phyloP scores from a whole-genome alignment of 2,329 filamentous ascomycete genomes.

The Colletotrichum incanum region DNA sequence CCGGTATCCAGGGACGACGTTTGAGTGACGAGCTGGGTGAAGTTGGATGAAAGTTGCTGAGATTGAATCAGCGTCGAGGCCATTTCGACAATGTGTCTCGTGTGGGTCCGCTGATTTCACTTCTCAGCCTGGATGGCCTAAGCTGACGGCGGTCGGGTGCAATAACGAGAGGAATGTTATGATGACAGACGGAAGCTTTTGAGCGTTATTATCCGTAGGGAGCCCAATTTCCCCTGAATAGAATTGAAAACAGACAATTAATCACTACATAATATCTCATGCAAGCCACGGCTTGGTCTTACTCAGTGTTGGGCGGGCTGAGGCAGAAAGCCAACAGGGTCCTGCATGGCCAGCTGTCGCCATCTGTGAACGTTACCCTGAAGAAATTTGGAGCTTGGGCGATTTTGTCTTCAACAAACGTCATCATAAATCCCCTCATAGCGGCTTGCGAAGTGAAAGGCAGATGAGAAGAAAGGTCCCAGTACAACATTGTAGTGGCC shows the following conservation, averaged over 20 bases:
- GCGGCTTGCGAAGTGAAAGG: neutral
- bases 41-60: conserved; percentile 24
- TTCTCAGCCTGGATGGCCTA: neutral
- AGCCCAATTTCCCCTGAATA: too few species aligned
- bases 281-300: conserved; percentile 25
- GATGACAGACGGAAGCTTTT: neutral
- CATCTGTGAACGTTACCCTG: neutral
- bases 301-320: neutral
- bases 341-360: neutral
- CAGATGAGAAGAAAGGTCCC: neutral
- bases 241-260: conserved; percentile 11
- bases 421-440: conserved; percentile 6
- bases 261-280: conserved; percentile 23
- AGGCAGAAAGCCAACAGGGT: neutral
- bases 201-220: neutral
- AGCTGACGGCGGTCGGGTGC: neutral
- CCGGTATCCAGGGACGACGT: neutral
- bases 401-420: conserved; percentile 1
- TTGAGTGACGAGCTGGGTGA: conserved; percentile 25
- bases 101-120: conserved; percentile 32
- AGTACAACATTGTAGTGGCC: neutral
- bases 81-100: conserved; percentile 27
- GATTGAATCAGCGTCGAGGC: conserved; percentile 14
- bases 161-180: too few species aligned
- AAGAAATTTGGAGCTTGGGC: neutral